A percentile compares a stretch with the other conserved stretches of the same genome.
These are phyloP conservation scores for Nicotiana obtusifolia DNA, from an alignment of 257 asterid species.

Conservation along the genomic window DNA sequence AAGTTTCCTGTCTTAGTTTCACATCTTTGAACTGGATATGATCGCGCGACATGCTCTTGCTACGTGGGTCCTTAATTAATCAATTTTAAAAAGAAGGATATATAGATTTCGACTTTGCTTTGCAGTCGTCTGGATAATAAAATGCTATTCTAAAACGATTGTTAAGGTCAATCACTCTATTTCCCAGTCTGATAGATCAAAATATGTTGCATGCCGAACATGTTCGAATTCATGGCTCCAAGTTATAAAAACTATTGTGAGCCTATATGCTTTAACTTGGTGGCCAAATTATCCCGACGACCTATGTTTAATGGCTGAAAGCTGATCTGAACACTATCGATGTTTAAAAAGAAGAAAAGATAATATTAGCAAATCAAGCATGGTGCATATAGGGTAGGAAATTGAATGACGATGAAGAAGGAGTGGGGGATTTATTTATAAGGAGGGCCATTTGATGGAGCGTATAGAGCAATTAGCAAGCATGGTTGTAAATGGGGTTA, in stretches of 20 bases:
- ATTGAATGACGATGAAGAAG: not conserved
- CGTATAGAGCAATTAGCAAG: not conserved
- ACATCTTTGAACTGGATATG: no score
- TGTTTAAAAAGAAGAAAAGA: not conserved
- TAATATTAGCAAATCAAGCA: not conserved
- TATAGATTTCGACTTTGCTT: no score
- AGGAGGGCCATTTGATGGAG: constrained; percentile 7
- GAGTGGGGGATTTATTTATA: not conserved
- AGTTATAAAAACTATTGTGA: not conserved
- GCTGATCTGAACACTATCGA: not conserved
- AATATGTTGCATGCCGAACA: no score
- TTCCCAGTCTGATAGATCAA: no score
- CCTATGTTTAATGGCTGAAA: not conserved
- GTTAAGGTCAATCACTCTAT: no score
- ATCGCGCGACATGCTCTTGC: no score
- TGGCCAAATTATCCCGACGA: not conserved
- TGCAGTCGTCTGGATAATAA: no score
- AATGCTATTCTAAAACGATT: no score
- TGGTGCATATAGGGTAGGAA: constrained; percentile 5
- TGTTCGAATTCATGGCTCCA: not conserved
- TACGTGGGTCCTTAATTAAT: no score
- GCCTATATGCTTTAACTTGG: not conserved
- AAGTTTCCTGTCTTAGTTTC: no score
- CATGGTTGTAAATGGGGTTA: constrained; percentile 7
- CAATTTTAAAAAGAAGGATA: no score